Conservation (phyloP, 2,329 filamentous ascomycete species). For the Myriangium duriaei region DNA sequence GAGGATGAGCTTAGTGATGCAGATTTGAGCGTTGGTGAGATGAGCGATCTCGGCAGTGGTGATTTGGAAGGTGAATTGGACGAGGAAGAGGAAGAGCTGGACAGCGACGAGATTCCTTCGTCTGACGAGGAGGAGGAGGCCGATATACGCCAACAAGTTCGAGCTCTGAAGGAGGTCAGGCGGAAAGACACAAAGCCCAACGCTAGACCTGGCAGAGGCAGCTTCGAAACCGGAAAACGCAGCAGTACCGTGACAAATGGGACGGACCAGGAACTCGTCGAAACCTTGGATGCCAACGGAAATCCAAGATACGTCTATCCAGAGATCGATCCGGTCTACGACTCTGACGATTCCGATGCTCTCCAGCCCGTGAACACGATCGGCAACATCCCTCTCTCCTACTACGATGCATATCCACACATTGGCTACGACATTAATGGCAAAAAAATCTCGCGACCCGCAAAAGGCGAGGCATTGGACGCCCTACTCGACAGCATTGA, state of each 20-base stretch:
- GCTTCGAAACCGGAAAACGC: conserved; percentile 12
- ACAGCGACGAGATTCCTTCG: conserved; percentile 28
- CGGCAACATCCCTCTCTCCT: conserved; percentile 82
- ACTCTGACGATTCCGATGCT: conserved; percentile 86
- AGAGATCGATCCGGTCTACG: conserved; percentile 88
- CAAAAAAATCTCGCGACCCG: conserved; percentile 93
- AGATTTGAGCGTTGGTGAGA: conserved; percentile 15
- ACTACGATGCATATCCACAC: conserved; percentile 95
- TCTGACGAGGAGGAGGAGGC: conserved; percentile 26
- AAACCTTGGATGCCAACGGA: conserved; percentile 76
- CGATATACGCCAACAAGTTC: conserved; percentile 33
- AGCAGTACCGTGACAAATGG: background rate
- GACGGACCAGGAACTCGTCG: conserved; percentile 38
- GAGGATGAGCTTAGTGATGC: conserved; percentile 18
- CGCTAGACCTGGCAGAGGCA: conserved; percentile 1
- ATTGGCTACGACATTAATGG: conserved; percentile 99
- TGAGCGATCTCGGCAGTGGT: conserved; percentile 8
- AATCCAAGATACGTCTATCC: conserved; percentile 82
- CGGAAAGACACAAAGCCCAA: background rate
- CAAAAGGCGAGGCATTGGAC: conserved; percentile 85
- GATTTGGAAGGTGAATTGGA: conserved; percentile 19
- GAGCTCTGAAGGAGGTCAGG: conserved; percentile 24
- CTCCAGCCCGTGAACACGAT: conserved; percentile 77
- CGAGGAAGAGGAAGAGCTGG: conserved; percentile 25
- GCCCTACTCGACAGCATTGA: conserved; percentile 93